phyloP scores from a whole-genome alignment of 306 rosid species.

The Benincasa hispida region DNA sequence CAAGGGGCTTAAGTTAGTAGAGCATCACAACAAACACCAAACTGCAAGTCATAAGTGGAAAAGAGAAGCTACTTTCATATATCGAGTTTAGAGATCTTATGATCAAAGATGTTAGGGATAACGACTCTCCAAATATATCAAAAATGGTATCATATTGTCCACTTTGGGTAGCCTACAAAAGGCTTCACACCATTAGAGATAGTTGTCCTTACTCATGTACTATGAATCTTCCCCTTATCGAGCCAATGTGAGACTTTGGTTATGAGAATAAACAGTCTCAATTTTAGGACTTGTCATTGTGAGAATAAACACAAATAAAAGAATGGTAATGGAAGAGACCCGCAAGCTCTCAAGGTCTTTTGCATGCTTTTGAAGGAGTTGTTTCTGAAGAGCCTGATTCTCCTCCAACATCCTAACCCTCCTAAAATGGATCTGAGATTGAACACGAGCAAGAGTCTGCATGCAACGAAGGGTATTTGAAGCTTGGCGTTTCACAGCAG shows the following conservation, averaged over 20 bases:
- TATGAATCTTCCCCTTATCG: no score
- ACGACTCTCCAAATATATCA: no score
- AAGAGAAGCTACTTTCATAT: not conserved
- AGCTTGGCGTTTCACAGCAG: constrained; percentile 86
- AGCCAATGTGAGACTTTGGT: no score
- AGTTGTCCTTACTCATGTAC: no score
- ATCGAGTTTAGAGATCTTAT: not conserved
- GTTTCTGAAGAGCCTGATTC: constrained; percentile 90
- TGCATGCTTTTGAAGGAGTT: constrained; percentile 84
- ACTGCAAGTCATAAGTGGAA: not conserved
- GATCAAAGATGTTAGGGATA: not conserved
- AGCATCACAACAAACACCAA: not conserved
- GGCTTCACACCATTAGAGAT: no score
- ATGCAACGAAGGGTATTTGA: constrained; percentile 71
- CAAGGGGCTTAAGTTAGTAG: not conserved
- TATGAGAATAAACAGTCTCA: not conserved
- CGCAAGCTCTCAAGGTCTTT: constrained; percentile 74
- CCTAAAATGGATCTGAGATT: constrained; percentile 79
- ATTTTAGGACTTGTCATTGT: not conserved
- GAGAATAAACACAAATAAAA: not conserved
- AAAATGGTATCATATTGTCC: no score
- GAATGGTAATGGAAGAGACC: constrained; percentile 34
- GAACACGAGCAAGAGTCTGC: constrained; percentile 96
- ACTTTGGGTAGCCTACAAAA: no score
- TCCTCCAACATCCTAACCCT: constrained; percentile 89